Conservation (phyloP, 129 eudicot genomes). For the Lactuca sativa region DNA sequence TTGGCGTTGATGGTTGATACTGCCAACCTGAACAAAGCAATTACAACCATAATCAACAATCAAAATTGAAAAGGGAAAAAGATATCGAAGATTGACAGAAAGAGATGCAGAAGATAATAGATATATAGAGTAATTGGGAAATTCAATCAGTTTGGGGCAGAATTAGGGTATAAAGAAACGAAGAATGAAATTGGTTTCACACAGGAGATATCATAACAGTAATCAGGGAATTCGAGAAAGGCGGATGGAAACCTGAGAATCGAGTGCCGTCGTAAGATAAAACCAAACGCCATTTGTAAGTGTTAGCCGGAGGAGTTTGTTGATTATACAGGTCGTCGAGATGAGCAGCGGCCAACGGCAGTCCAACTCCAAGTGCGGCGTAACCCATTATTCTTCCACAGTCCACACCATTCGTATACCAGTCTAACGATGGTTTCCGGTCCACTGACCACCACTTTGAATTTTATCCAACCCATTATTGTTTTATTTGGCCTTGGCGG, state of each 20-base stretch:
- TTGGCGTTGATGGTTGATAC: constrained; percentile 73
- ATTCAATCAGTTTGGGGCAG: neutral
- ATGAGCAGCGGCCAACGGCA: constrained; percentile 21
- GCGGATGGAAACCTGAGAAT: constrained; percentile 51
- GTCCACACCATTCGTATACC: neutral
- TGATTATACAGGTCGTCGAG: neutral
- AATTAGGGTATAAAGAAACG: neutral
- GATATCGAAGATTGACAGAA: neutral
- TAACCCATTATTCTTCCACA: constrained; percentile 8
- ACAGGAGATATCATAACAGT: neutral
- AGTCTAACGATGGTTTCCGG: neutral
- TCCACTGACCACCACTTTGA: too few species aligned
- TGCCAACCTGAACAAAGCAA: constrained; percentile 68
- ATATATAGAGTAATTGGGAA: neutral
- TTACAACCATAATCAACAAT: neutral
- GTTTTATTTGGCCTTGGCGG: too few species aligned
- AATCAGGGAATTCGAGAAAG: neutral
- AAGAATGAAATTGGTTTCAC: neutral
- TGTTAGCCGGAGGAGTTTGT: constrained; percentile 21
- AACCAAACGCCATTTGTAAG: constrained; percentile 73
- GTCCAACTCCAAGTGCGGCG: constrained; percentile 20
- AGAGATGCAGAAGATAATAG: neutral
- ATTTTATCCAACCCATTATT: too few species aligned
- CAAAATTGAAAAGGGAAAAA: neutral
- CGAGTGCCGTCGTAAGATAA: constrained; percentile 79